Evolutionary conservation across 257 asterid genomes (phyloP), one percentile per base, ranked within the genome.

Genomic region (Petunia axillaris): DNA sequence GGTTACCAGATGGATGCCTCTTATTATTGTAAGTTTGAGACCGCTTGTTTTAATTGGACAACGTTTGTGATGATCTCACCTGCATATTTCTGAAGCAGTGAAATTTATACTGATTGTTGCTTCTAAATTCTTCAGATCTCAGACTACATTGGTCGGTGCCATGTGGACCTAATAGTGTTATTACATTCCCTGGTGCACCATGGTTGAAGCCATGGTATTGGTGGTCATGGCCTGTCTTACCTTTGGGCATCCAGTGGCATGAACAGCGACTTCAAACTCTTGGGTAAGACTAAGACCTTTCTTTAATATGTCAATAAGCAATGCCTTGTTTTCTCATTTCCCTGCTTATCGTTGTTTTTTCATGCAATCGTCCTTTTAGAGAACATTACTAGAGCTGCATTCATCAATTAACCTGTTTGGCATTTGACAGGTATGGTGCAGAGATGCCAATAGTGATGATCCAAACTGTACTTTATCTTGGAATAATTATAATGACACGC

Each of bases 201-300:
- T 95, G 98, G 94, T 74, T 95, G 63, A 95, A 95, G 77, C 98
- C 98, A 1, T 95, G 98, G 98, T 95, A 93, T 77, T 93, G 98
- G 98, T 95, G 98, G 98, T 91, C 98, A 1, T 95, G 96, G 93
- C 98, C 98, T 1, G 97, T 95, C 67, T 91, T 95, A 57, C 98
- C 98, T 3, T 75, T 95, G 0, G 98, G 98, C 83, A 81, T 91
- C 87, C 85, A 93, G 25, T 95, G 98, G 98, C 98, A 93, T 66
- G 82, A 85, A 76, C 89, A 87, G 41, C 91, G 98, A 2, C 91
- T 81, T 41, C 88, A 93, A 83, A 93, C 96, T 75, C 85, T 94
- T 10, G 98, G 98, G 98, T 94, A 84, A 80, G 84, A 53, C 53
- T 5, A 43, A 78, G 14, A 35, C 46, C 46, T 11, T 0, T 71